These are phyloP conservation scores for Candida germanica DNA, from an alignment of 805 yeast genomes.

Conservation along the genomic window DNA sequence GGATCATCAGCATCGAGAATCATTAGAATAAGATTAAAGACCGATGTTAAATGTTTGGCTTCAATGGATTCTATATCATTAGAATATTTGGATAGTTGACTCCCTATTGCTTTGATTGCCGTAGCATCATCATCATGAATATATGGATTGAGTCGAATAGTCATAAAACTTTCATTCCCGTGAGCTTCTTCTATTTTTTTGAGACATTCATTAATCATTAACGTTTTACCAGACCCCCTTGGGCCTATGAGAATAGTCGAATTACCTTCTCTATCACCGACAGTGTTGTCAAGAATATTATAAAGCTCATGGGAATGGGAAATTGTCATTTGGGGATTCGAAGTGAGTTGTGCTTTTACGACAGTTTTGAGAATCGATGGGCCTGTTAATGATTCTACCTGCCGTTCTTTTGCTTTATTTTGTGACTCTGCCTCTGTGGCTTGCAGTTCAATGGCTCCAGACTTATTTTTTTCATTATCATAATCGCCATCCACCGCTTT, in stretches of 20 bases:
- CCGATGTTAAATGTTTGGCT: conserved; percentile 7
- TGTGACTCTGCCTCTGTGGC: too few species aligned
- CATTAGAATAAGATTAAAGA: conserved; percentile 16
- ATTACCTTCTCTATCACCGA: conserved; percentile 70
- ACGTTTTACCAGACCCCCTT: conserved; percentile 71
- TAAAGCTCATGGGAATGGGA: conserved; percentile 48
- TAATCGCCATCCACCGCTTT: not conserved
- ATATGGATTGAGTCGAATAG: conserved; percentile 64
- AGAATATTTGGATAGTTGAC: conserved; percentile 59
- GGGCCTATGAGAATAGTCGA: conserved; percentile 82
- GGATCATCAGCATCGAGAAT: conserved; percentile 34
- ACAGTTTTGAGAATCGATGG: too few species aligned
- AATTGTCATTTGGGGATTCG: conserved; percentile 17
- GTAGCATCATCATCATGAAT: conserved; percentile 70
- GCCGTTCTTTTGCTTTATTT: too few species aligned
- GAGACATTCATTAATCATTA: conserved; percentile 58
- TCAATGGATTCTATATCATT: conserved; percentile 7
- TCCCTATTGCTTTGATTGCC: conserved; percentile 83
- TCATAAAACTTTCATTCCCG: conserved; percentile 53
- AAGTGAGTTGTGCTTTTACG: conserved; percentile 21
- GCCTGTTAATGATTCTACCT: too few species aligned
- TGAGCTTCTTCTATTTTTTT: conserved; percentile 37
- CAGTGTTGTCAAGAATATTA: conserved; percentile 58
- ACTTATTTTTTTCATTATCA: too few species aligned
- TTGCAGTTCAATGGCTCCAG: too few species aligned